These are phyloP conservation scores for Theobroma grandiflorum DNA, from an alignment of 441 rosid genomes.

Conservation along the genomic window DNA sequence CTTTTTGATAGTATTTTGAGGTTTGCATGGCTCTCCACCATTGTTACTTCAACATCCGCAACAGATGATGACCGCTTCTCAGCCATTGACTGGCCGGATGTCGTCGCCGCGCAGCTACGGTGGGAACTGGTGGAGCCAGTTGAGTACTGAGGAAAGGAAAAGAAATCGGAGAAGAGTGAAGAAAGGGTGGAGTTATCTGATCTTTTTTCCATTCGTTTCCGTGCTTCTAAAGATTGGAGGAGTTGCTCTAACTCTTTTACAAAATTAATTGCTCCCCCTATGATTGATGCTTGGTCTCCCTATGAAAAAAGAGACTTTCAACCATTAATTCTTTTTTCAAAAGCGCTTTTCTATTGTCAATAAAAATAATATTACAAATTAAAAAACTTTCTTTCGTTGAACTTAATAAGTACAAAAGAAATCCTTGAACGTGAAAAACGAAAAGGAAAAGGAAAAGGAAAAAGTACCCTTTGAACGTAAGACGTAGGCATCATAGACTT, in stretches of 20 bases:
- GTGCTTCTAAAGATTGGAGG: conserved; percentile 52
- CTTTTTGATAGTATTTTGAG: conserved; percentile 54
- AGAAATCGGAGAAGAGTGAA: conserved; percentile 51
- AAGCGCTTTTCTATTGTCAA: neutral
- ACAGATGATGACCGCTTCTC: conserved; percentile 29
- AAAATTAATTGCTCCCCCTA: conserved; percentile 71
- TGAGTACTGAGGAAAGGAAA: conserved; percentile 62
- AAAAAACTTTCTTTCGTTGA: too few relatives aligned
- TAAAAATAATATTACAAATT: neutral
- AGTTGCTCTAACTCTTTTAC: conserved; percentile 66
- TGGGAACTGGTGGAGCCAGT: conserved; percentile 13
- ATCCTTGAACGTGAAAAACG: neutral
- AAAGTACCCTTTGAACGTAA: conserved; percentile 58
- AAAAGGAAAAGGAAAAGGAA: neutral
- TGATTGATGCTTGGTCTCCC: conserved; percentile 78
- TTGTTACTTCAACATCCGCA: conserved; percentile 65
- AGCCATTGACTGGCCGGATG: neutral
- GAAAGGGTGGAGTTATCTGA: conserved; percentile 23
- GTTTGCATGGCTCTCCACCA: conserved; percentile 59
- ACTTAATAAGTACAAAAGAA: neutral
- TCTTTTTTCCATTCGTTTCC: conserved; percentile 29
- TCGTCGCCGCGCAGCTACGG: conserved; percentile 2
- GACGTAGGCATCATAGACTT: conserved; percentile 62
- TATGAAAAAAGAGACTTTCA: conserved; percentile 11
- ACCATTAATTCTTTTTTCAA: too few relatives aligned